Conservation (phyloP, 1,139 yeast genomes). For the Maudiozyma humilis region DNA sequence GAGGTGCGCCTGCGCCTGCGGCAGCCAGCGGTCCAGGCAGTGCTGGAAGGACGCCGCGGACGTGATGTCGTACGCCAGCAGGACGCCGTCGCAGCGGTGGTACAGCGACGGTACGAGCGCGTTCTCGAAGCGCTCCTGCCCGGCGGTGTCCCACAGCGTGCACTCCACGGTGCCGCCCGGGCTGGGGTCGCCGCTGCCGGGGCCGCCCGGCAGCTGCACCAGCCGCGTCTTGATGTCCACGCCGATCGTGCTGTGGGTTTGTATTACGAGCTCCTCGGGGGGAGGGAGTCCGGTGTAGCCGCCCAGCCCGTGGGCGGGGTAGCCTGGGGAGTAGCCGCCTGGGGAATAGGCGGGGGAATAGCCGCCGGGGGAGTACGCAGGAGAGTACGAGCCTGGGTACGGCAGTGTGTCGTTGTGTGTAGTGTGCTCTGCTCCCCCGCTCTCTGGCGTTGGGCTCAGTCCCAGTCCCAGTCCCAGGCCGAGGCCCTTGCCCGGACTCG, state of each 20-base stretch:
- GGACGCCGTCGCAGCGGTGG: slow-evolving; percentile 56
- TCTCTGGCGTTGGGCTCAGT: too few relatives aligned
- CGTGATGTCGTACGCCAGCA: slow-evolving; percentile 55
- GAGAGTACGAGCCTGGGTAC: too few relatives aligned
- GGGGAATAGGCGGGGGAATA: too few relatives aligned
- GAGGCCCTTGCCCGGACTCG: too few relatives aligned
- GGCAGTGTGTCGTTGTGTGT: too few relatives aligned
- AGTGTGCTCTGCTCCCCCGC: too few relatives aligned
- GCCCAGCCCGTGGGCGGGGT: too few relatives aligned
- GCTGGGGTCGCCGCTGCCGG: neutral
- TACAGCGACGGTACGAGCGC: slow-evolving; percentile 53
- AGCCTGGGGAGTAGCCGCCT: too few relatives aligned
- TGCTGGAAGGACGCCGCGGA: slow-evolving; percentile 45
- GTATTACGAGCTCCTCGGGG: slow-evolving; percentile 22
- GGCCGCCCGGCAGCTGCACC: neutral
- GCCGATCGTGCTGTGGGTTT: slow-evolving; percentile 46
- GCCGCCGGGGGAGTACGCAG: too few relatives aligned
- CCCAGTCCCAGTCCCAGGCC: too few relatives aligned
- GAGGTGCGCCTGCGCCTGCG: slow-evolving; percentile 34
- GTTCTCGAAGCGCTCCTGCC: slow-evolving; percentile 52
- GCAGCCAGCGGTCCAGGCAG: slow-evolving; percentile 39
- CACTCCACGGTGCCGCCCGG: slow-evolving; percentile 31
- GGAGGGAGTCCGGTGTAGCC: neutral
- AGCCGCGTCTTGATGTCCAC: slow-evolving; percentile 56
- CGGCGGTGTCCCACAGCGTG: slow-evolving; percentile 54